Conservation (phyloP, 805 yeast species). For the Yamadazyma paraphyllophila region DNA sequence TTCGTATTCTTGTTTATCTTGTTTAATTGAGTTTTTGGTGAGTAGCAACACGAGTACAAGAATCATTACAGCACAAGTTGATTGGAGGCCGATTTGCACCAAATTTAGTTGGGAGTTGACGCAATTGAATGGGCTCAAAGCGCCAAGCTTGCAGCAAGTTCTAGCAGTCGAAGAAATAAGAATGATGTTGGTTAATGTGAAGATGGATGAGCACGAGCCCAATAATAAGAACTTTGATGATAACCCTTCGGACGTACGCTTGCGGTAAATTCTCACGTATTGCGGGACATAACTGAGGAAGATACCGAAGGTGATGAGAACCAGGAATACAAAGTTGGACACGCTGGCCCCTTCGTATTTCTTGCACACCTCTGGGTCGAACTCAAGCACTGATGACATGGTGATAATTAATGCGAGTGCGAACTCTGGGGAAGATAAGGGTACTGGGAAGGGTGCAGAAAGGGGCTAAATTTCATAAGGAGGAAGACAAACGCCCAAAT, state of each 20-base stretch:
- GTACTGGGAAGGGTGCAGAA: neutral
- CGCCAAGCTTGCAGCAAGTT: slow-evolving; percentile 52
- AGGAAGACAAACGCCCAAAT: no score
- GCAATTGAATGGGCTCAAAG: slow-evolving; percentile 55
- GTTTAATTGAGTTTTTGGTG: slow-evolving; percentile 47
- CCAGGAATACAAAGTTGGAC: slow-evolving; percentile 48
- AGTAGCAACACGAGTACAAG: slow-evolving; percentile 51
- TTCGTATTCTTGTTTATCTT: slow-evolving; percentile 43
- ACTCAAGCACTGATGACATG: slow-evolving; percentile 1
- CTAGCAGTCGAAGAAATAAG: slow-evolving; percentile 61
- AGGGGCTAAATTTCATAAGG: neutral
- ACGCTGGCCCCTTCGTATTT: slow-evolving; percentile 50
- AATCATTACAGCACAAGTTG: slow-evolving; percentile 56
- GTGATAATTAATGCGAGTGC: neutral
- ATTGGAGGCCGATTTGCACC: slow-evolving; percentile 64
- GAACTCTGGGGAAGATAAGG: neutral
- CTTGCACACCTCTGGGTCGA: slow-evolving; percentile 28
- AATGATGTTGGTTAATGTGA: slow-evolving; percentile 64
- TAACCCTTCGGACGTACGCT: slow-evolving; percentile 73
- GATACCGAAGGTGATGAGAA: slow-evolving; percentile 62
- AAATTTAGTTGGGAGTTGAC: slow-evolving; percentile 63
- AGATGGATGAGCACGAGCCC: slow-evolving; percentile 67
- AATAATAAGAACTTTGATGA: slow-evolving; percentile 69
- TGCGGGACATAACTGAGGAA: slow-evolving; percentile 75
- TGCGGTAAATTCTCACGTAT: slow-evolving; percentile 53